phyloP scores from a whole-genome alignment of 805 yeast genomes.

The Ogataea henricii region DNA sequence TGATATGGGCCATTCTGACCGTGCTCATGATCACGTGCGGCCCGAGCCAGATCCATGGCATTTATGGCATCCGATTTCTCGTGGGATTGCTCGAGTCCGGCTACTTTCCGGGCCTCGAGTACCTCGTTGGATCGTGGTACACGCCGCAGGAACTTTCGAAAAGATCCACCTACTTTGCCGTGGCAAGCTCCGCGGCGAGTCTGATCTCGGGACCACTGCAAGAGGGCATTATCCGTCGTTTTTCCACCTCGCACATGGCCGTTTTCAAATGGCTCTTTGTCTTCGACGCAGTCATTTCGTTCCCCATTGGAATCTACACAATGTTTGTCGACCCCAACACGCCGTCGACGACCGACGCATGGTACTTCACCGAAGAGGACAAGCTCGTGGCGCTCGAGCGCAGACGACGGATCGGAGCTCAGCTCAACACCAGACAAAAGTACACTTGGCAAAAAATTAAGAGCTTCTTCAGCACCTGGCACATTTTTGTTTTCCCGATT shows the following conservation, averaged over 20 bases:
- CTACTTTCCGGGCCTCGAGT: conserved; percentile 51
- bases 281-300: conserved; percentile 42
- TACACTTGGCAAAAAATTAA: conserved; percentile 44
- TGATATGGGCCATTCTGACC: conserved; percentile 47
- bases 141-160: conserved; percentile 38
- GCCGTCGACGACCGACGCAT: conserved; percentile 44
- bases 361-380: conserved; percentile 44
- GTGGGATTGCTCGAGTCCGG: conserved; percentile 51
- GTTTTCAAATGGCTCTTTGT: conserved; percentile 51
- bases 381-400: conserved; percentile 45
- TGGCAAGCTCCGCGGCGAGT: conserved; percentile 39
- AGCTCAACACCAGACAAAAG: conserved; percentile 42
- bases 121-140: conserved; percentile 42
- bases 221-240: conserved; percentile 33
- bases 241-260: conserved; percentile 21
- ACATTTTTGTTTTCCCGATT: conserved; percentile 45
- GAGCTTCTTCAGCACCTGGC: conserved; percentile 48
- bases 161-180: conserved; percentile 38
- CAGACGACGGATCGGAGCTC: conserved; percentile 44
- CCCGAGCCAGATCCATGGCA: conserved; percentile 26
- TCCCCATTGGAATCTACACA: conserved; percentile 44
- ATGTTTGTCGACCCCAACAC: conserved; percentile 48
- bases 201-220: conserved; percentile 43
- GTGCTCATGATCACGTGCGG: conserved; percentile 37
- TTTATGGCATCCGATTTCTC: conserved; percentile 39